Percentiles rank a stretch among this genome's conserved stretches.
Evolutionary conservation across 257 asterid species (phyloP).

Genomic region (Anisodus tanguticus): DNA sequence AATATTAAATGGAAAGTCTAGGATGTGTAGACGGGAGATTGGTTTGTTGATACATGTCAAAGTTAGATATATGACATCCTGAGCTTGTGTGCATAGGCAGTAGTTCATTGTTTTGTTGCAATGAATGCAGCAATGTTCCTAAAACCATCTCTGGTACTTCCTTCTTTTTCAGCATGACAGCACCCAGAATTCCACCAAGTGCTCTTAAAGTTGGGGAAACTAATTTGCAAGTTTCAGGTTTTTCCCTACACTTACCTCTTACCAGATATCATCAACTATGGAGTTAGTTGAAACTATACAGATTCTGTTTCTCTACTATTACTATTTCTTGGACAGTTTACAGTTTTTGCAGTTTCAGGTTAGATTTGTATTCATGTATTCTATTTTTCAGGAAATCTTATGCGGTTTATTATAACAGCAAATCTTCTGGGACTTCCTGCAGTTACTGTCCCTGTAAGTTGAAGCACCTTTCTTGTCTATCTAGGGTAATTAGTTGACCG

Average conservation of each 20-base stretch:
- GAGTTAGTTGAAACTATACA: neutral
- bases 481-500: neutral
- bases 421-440: slow-evolving; percentile 98
- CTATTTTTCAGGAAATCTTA: slow-evolving; percentile 68
- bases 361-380: slow-evolving; percentile 12
- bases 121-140: slow-evolving; percentile 16
- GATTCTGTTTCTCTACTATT: slow-evolving; percentile 8
- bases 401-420: slow-evolving; percentile 77
- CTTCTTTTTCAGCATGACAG: slow-evolving; percentile 71
- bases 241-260: slow-evolving; percentile 19
- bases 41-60: neutral
- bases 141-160: neutral
- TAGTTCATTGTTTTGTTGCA: neutral
- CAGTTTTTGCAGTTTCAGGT: slow-evolving; percentile 16
- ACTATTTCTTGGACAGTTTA: neutral
- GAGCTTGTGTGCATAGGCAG: neutral
- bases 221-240: slow-evolving; percentile 68
- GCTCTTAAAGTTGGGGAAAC: slow-evolving; percentile 86
- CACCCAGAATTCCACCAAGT: slow-evolving; percentile 86
- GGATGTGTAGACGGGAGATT: slow-evolving; percentile 22
- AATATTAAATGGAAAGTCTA: neutral
- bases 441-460: slow-evolving; percentile 87
- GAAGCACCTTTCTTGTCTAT: slow-evolving; percentile 24
- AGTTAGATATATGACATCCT: neutral
- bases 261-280: slow-evolving; percentile 10